These are phyloP conservation scores for Yarrowia sp. DNA, from an alignment of 805 yeast genomes.

Conservation along the genomic window DNA sequence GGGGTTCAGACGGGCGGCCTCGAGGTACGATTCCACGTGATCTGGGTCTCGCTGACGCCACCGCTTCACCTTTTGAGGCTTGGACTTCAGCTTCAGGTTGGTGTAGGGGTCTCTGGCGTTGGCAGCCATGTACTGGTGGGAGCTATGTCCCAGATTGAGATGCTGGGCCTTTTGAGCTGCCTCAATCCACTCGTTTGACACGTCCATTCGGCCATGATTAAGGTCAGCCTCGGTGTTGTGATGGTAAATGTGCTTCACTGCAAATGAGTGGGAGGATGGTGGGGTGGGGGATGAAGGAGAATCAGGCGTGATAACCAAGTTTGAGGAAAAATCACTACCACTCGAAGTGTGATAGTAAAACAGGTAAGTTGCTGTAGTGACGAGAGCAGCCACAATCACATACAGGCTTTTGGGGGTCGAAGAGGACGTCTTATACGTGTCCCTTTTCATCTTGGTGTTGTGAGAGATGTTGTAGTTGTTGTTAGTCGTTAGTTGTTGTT, in stretches of 20 bases:
- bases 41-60: slow-evolving; percentile 61
- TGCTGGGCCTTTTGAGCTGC: slow-evolving; percentile 41
- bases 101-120: slow-evolving; percentile 38
- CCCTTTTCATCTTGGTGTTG: neutral
- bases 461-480: neutral
- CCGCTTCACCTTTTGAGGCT: slow-evolving; percentile 48
- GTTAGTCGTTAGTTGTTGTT: too few relatives aligned
- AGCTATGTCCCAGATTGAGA: slow-evolving; percentile 41
- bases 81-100: slow-evolving; percentile 19
- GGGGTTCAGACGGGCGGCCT: slow-evolving; percentile 55
- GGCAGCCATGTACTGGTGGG: slow-evolving; percentile 15
- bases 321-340: too few relatives aligned
- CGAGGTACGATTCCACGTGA: slow-evolving; percentile 69
- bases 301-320: too few relatives aligned
- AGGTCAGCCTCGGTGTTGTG: slow-evolving; percentile 61
- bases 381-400: slow-evolving; percentile 22
- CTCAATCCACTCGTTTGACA: slow-evolving; percentile 35
- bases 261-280: slow-evolving; percentile 27
- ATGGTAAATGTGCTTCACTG: slow-evolving; percentile 66
- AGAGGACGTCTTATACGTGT: neutral
- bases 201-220: slow-evolving; percentile 60
- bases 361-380: slow-evolving; percentile 12
- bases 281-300: neutral
- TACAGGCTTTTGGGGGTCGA: neutral
- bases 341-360: neutral